Conservation (phyloP, 768 basidiomycete genomes). For the Fomitopsis pulvina region DNA sequence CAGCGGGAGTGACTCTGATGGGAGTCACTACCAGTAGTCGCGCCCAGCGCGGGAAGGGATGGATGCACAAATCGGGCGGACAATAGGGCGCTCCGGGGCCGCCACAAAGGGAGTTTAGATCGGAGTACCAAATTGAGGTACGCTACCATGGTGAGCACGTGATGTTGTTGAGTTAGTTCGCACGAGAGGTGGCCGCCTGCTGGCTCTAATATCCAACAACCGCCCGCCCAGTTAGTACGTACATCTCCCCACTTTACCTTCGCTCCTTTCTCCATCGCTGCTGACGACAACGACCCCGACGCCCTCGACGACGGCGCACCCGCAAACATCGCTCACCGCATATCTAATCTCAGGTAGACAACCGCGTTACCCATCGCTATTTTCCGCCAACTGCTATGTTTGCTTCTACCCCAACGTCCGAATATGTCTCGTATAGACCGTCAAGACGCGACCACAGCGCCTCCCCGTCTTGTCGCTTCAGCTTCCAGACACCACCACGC, state of each 20-base stretch:
- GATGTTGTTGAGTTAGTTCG: slow-evolving; percentile 7
- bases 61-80: not conserved
- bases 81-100: not conserved
- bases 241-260: slow-evolving; percentile 4
- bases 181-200: slow-evolving; percentile 2
- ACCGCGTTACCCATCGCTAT: slow-evolving; percentile 10
- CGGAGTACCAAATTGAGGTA: not conserved
- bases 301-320: not conserved
- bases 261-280: slow-evolving; percentile 3
- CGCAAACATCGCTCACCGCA: not conserved
- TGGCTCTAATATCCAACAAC: not conserved
- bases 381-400: slow-evolving; percentile 22
- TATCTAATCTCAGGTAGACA: slow-evolving; percentile 3
- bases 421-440: slow-evolving; percentile 30
- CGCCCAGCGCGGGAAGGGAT: not conserved
- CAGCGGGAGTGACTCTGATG: too few relatives aligned
- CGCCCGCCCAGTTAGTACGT: slow-evolving; percentile 1
- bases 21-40: too few relatives aligned
- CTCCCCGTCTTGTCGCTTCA: slow-evolving; percentile 25
- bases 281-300: slow-evolving; percentile 5
- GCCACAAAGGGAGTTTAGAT: not conserved
- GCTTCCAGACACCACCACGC: slow-evolving; percentile 29
- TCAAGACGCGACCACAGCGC: slow-evolving; percentile 26
- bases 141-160: slow-evolving; percentile 3
- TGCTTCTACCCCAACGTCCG: slow-evolving; percentile 26